Evolutionary conservation across 2,329 filamentous ascomycete genomes (phyloP).

Genomic region (Coniochaeta sp.): DNA sequence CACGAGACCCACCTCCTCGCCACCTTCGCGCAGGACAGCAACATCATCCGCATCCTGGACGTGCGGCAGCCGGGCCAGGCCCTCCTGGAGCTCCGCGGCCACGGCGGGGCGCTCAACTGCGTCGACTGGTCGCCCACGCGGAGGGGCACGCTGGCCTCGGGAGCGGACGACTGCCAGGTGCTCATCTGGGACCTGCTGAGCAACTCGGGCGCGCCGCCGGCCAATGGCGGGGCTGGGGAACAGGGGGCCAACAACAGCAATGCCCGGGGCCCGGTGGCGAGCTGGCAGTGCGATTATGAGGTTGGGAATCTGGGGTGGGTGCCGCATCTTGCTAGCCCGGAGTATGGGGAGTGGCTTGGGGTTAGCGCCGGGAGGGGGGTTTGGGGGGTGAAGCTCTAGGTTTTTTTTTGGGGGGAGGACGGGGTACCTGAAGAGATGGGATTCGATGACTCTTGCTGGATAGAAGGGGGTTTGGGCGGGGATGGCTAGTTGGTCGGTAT

Average conservation of each 20-base stretch:
- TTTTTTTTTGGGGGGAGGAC: background rate
- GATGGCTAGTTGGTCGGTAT: background rate
- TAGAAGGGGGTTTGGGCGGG: too few species aligned
- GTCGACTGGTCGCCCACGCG: constrained; percentile 92
- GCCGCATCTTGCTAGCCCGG: constrained; percentile 58
- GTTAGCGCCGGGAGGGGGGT: constrained; percentile 74
- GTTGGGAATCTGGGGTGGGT: constrained; percentile 82
- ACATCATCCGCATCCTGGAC: constrained; percentile 87
- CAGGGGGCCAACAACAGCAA: constrained; percentile 33
- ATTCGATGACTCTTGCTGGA: background rate
- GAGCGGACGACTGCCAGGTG: constrained; percentile 85
- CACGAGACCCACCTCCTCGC: constrained; percentile 92
- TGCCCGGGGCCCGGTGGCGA: constrained; percentile 60
- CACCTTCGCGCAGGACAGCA: constrained; percentile 94
- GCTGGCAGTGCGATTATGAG: constrained; percentile 83
- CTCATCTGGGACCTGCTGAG: constrained; percentile 91
- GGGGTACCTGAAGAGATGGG: too few species aligned
- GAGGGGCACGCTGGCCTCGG: constrained; percentile 82
- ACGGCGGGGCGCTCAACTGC: constrained; percentile 78
- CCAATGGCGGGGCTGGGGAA: constrained; percentile 37
- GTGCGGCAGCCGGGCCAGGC: constrained; percentile 95
- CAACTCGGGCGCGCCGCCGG: constrained; percentile 31
- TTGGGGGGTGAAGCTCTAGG: constrained; percentile 53
- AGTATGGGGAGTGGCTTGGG: constrained; percentile 76
- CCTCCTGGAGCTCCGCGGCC: constrained; percentile 84